Conservation (phyloP, 441 rosid species). For the Adansonia gregorii region DNA sequence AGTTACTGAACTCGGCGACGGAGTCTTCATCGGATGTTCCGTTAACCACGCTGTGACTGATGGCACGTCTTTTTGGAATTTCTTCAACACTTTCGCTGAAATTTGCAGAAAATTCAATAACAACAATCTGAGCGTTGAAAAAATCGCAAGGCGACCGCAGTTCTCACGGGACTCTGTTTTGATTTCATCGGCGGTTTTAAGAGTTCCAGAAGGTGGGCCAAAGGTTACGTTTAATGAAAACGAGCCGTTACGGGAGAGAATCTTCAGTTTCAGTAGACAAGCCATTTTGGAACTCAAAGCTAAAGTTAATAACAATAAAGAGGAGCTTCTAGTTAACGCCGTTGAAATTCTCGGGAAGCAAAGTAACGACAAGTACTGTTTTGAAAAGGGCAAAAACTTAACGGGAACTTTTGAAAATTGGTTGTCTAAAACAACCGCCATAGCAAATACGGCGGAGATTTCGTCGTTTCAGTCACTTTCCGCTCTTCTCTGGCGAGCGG, state of each 20-base stretch:
- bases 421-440: constrained; percentile 36
- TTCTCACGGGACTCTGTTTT: constrained; percentile 54
- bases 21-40: constrained; percentile 54
- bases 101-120: constrained; percentile 40
- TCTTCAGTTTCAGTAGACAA: constrained; percentile 59
- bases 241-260: constrained; percentile 57
- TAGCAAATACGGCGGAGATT: constrained; percentile 44
- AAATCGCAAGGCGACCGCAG: constrained; percentile 45
- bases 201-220: constrained; percentile 53
- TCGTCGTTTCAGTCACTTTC: constrained; percentile 70
- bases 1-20: constrained; percentile 56
- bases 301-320: constrained; percentile 43
- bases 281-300: constrained; percentile 55
- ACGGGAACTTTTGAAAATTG: constrained; percentile 23
- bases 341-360: constrained; percentile 63
- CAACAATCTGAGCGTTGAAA: constrained; percentile 1
- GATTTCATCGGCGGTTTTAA: constrained; percentile 53
- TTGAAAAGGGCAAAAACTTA: constrained; percentile 34
- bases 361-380: constrained; percentile 48
- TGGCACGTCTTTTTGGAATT: constrained; percentile 70
- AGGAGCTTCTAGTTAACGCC: constrained; percentile 29
- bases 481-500: constrained; percentile 62
- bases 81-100: constrained; percentile 63
- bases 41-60: constrained; percentile 56
- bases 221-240: constrained; percentile 53